phyloP scores from a whole-genome alignment of 2,329 filamentous ascomycete genomes.

The Harringtonia lauricola region DNA sequence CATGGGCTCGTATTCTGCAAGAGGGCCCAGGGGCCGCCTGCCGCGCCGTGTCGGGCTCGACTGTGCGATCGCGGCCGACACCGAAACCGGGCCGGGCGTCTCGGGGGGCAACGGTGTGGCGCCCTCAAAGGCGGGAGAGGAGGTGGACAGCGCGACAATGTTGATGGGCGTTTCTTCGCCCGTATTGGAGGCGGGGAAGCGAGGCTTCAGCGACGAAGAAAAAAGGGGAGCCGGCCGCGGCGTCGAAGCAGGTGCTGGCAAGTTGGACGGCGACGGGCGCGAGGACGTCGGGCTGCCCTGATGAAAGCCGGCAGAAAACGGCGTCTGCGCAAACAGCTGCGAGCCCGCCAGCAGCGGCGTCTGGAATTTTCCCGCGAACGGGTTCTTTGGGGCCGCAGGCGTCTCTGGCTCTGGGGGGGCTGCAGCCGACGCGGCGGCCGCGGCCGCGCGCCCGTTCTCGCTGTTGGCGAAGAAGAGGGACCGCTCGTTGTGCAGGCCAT shows the following conservation, averaged over 20 bases:
- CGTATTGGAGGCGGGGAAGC: constrained; percentile 10
- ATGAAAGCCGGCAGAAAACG: constrained; percentile 40
- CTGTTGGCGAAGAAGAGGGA: constrained; percentile 4
- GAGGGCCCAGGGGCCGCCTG: constrained; percentile 18
- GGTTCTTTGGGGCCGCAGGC: constrained; percentile 35
- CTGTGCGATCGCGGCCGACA: background rate
- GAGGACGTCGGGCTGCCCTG: constrained; percentile 44
- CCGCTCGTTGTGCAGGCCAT: background rate
- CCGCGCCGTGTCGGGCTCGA: constrained; percentile 3
- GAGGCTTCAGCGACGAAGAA: constrained; percentile 39
- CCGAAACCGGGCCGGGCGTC: background rate
- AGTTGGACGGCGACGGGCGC: constrained; percentile 40
- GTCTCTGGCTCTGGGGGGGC: constrained; percentile 28
- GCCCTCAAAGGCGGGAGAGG: constrained; percentile 2
- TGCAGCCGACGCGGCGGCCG: background rate
- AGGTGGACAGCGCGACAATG: background rate
- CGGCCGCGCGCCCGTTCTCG: background rate
- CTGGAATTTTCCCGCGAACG: constrained; percentile 29
- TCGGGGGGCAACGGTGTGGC: background rate
- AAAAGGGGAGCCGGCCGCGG: constrained; percentile 28
- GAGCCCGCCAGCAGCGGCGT: constrained; percentile 27
- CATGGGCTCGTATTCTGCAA: constrained; percentile 33
- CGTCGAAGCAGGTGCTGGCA: constrained; percentile 31
- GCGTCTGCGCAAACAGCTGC: constrained; percentile 45
- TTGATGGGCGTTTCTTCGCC: constrained; percentile 1